phyloP scores from a whole-genome alignment of 768 basidiomycete species.

The Termitomyces sp. region DNA sequence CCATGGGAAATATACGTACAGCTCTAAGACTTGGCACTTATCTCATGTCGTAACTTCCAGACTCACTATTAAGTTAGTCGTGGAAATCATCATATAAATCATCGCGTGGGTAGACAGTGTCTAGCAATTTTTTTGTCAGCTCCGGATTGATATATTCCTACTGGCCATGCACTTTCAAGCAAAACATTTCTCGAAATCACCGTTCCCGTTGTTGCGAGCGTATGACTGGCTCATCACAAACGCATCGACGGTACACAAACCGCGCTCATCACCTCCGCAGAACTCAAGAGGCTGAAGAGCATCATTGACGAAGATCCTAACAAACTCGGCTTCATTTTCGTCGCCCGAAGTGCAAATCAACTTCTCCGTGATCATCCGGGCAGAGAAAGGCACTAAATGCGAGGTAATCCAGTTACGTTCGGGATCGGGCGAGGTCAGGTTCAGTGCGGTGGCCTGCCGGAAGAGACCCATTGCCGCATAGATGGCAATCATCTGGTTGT shows the following conservation, averaged over 20 bases:
- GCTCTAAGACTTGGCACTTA: too few species aligned
- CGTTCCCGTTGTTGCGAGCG: slow-evolving; percentile 59
- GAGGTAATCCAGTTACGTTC: slow-evolving; percentile 48
- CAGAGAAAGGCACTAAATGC: slow-evolving; percentile 69
- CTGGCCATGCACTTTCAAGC: slow-evolving; percentile 5
- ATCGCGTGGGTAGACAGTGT: background rate
- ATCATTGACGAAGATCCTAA: slow-evolving; percentile 79
- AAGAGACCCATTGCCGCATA: slow-evolving; percentile 59
- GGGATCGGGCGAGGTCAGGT: slow-evolving; percentile 26
- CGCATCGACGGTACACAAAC: slow-evolving; percentile 55
- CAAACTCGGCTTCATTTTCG: slow-evolving; percentile 28
- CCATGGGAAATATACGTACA: background rate
- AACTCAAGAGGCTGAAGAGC: slow-evolving; percentile 58
- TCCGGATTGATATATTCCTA: background rate
- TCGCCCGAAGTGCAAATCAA: slow-evolving; percentile 36
- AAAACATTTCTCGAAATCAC: slow-evolving; percentile 67
- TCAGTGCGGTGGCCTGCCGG: slow-evolving; percentile 26
- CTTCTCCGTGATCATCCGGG: slow-evolving; percentile 69
- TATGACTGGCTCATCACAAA: slow-evolving; percentile 74
- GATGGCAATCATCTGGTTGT: slow-evolving; percentile 80
- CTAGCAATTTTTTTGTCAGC: background rate
- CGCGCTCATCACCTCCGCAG: slow-evolving; percentile 45
- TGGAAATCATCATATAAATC: background rate
- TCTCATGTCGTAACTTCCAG: background rate
- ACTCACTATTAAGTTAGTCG: too few species aligned